Evolutionary conservation across 2,329 filamentous ascomycete species (phyloP), one percentile per base, ranked within the genome.

Genomic region (Penicillium corylophilum): DNA sequence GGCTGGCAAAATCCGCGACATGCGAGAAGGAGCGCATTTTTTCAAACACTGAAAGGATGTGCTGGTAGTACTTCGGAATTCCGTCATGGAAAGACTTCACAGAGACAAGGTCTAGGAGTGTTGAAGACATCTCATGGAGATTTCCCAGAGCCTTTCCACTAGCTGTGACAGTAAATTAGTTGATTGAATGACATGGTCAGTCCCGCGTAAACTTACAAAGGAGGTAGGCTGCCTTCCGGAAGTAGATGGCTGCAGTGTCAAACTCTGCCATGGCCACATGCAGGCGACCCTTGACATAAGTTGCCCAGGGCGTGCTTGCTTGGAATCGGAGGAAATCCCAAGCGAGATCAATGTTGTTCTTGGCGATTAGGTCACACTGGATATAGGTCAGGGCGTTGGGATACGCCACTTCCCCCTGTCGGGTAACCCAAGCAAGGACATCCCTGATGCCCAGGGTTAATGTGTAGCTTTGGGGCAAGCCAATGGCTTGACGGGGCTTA

Each of bases 261-360:
- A 86, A 86, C 64, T 95, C 87, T 48, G 86, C 87, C 56, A 87
- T 81, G 5, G 86, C 84, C 29, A 97, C 77, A 59, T 84, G 82
- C 44, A 95, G 80, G 26, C 94, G 86, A 2, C 89, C 94, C 69
- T 92, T 90, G 4, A 97, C 81, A 66, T 99, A 99, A 5, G 76
- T 80, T 13, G 81, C 76, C 84, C 84, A 87, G 26, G 79, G 74
- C 1, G 77, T 79, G 41, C 74, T 75, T 7, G 79, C 75, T 47
- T 85, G 60, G 79, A 88, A 76, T 75, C 85, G 78, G 80, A 91
- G 57, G 80, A 87, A 88, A 53, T 85, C 80, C 51, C 75, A 74
- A 8, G 85, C 84, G 24, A 86, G 71, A 7, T 89, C 83, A 40
- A 88, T 82, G 44, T 86, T 82, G 65, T 85, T 86, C 59, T 85